Evolutionary conservation across 1,284 basidiomycete genomes (phyloP).

Genomic region (Ustilago lituana): DNA sequence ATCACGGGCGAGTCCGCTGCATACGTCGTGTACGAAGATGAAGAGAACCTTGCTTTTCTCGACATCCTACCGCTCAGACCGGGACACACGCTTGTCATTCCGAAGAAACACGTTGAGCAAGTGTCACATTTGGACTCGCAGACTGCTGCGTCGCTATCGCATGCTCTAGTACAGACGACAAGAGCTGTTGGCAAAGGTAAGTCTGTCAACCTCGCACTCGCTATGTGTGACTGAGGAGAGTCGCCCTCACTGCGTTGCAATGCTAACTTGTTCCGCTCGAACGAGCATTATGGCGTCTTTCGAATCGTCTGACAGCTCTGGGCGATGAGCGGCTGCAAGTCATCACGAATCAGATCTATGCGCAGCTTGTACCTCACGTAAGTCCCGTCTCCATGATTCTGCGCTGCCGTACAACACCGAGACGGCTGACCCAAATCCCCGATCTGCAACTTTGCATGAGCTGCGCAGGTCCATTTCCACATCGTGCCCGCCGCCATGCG

Average conservation of each 20-base stretch:
- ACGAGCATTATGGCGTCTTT: too few species aligned
- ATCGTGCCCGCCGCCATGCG: conserved; percentile 77
- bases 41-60: conserved; percentile 76
- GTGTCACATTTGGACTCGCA: conserved; percentile 16
- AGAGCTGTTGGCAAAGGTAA: conserved; percentile 41
- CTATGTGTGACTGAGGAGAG: too few species aligned
- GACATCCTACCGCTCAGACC: conserved; percentile 77
- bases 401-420: too few species aligned
- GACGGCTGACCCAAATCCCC: too few species aligned
- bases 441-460: too few species aligned
- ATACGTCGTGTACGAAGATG: conserved; percentile 68
- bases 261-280: too few species aligned
- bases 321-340: conserved; percentile 58
- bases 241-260: neutral
- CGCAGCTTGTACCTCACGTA: conserved; percentile 81
- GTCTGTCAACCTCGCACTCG: too few species aligned
- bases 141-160: conserved; percentile 31
- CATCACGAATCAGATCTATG: conserved; percentile 75
- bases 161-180: conserved; percentile 40
- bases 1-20: conserved; percentile 19
- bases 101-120: conserved; percentile 40
- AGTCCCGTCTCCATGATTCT: conserved; percentile 47
- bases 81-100: conserved; percentile 65
- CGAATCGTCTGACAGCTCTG: conserved; percentile 23
- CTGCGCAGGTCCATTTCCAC: conserved; percentile 78